phyloP scores from a whole-genome alignment of 768 basidiomycete species.

The Xerocomus potaroensis region DNA sequence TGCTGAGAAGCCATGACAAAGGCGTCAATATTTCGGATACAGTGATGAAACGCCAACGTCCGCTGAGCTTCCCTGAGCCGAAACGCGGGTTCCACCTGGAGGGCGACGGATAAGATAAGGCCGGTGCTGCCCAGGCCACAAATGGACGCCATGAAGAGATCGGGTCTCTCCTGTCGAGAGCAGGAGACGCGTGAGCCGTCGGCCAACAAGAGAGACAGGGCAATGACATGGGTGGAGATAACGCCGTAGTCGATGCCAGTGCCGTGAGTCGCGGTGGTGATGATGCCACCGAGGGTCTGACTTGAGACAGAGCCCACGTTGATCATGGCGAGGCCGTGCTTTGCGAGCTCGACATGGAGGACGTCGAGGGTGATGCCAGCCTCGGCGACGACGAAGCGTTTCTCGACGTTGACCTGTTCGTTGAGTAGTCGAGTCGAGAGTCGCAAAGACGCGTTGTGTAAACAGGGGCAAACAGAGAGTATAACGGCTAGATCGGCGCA shows the following conservation, averaged over 20 bases:
- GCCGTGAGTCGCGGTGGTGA: constrained; percentile 95
- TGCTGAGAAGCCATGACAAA: constrained; percentile 71
- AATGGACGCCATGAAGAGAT: constrained; percentile 84
- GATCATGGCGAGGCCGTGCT: constrained; percentile 74
- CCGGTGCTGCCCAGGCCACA: constrained; percentile 93
- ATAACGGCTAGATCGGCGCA: constrained; percentile 38
- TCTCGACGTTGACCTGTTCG: constrained; percentile 65
- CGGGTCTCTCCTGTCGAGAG: constrained; percentile 55
- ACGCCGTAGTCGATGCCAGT: constrained; percentile 77
- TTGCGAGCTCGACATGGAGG: constrained; percentile 65
- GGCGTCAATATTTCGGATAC: constrained; percentile 50
- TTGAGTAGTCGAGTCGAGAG: too few relatives aligned
- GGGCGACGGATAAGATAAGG: constrained; percentile 70
- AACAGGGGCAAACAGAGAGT: constrained; percentile 14
- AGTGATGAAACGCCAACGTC: constrained; percentile 58
- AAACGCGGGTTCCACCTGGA: constrained; percentile 81
- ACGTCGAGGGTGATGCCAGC: constrained; percentile 75
- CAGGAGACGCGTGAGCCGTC: constrained; percentile 68
- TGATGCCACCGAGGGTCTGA: constrained; percentile 87
- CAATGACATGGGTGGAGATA: constrained; percentile 75
- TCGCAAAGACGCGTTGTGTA: constrained; percentile 1
- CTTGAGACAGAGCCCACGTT: constrained; percentile 96
- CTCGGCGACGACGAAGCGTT: constrained; percentile 64
- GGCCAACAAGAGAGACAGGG: constrained; percentile 72
- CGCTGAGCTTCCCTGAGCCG: constrained; percentile 70